Conservation (phyloP, 2,329 filamentous ascomycete genomes). For the Elsinoe ampelina region DNA sequence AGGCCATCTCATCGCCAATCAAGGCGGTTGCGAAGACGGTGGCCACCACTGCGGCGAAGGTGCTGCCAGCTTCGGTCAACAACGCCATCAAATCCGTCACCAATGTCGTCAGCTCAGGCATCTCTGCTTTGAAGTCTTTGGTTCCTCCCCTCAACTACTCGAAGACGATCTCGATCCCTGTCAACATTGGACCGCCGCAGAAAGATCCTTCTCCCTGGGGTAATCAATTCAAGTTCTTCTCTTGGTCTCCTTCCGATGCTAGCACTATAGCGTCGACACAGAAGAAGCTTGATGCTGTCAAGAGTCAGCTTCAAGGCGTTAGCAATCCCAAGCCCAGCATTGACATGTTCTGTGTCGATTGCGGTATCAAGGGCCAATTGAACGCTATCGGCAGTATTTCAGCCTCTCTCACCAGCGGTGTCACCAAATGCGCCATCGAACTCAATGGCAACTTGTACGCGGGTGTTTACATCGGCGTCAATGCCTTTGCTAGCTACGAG, state of each 20-base stretch:
- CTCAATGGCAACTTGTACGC: slow-evolving; percentile 15
- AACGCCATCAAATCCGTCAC: slow-evolving; percentile 8
- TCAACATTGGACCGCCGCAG: neutral
- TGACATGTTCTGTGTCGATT: slow-evolving; percentile 17
- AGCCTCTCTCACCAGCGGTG: slow-evolving; percentile 11
- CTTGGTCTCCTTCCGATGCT: slow-evolving; percentile 6
- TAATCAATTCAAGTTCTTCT: slow-evolving; percentile 14
- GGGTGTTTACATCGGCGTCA: slow-evolving; percentile 17
- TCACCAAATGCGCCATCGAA: slow-evolving; percentile 15
- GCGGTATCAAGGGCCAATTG: slow-evolving; percentile 15
- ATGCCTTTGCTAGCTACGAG: slow-evolving; percentile 15
- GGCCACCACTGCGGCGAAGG: neutral
- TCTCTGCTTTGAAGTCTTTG: neutral
- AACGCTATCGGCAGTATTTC: slow-evolving; percentile 14
- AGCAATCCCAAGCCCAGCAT: slow-evolving; percentile 16
- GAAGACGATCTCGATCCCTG: neutral
- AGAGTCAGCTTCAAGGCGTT: slow-evolving; percentile 10
- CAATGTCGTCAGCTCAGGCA: slow-evolving; percentile 1
- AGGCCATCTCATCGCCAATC: neutral
- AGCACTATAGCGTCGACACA: slow-evolving; percentile 5
- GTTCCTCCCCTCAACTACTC: neutral
- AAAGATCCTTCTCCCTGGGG: slow-evolving; percentile 14
- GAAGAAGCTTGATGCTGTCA: slow-evolving; percentile 12
- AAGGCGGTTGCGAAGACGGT: slow-evolving; percentile 5
- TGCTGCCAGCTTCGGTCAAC: neutral